Percentiles rank a stretch among this genome's conserved stretches.
phyloP scores from a whole-genome alignment of 768 basidiomycete genomes.

The Termitomyces sp. region DNA sequence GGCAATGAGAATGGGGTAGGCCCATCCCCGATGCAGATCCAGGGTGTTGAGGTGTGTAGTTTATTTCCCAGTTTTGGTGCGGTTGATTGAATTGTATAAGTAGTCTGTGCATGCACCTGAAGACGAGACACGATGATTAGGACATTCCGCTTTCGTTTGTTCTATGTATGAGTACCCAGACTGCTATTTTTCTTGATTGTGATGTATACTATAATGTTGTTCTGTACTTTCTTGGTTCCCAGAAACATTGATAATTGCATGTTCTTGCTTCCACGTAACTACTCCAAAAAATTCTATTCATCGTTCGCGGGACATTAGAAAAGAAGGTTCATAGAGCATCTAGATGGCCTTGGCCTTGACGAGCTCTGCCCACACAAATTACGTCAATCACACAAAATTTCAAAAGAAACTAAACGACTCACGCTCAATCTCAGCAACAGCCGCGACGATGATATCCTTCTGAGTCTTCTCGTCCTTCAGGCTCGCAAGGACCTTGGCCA shows the following conservation, averaged over 20 bases:
- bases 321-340: conserved; percentile 14
- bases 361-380: conserved; percentile 50
- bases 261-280: not conserved
- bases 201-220: not conserved
- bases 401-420: conserved; percentile 34
- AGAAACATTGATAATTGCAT: not conserved
- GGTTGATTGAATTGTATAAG: too few relatives aligned
- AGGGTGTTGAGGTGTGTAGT: not conserved
- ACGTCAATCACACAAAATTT: not conserved
- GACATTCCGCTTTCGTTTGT: not conserved
- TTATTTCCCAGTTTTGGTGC: too few relatives aligned
- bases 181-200: too few relatives aligned
- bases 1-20: not conserved
- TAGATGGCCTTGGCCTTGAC: conserved; percentile 93
- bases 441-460: conserved; percentile 73
- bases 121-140: not conserved
- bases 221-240: not conserved
- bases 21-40: not conserved
- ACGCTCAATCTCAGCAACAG: conserved; percentile 93
- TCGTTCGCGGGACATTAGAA: not conserved
- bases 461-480: conserved; percentile 88
- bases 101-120: not conserved
- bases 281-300: conserved; percentile 10
- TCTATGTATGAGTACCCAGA: not conserved
- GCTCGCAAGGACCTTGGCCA: conserved; percentile 81